These are phyloP conservation scores for Suhomyces canberraensis DNA, from an alignment of 805 yeast genomes.

Conservation along the genomic window DNA sequence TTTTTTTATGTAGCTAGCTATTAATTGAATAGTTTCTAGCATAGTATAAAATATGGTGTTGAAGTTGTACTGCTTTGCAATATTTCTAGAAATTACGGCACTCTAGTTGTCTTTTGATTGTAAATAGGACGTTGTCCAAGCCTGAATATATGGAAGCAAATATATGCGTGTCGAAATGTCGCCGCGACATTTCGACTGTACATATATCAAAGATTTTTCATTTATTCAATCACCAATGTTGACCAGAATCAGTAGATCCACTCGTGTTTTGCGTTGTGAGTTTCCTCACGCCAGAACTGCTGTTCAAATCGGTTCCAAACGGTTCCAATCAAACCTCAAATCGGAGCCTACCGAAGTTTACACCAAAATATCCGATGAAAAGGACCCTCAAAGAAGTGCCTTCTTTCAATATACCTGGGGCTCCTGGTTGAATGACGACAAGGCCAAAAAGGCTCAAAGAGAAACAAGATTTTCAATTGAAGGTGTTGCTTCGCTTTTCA, in stretches of 20 bases:
- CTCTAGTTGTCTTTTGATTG: too few species aligned
- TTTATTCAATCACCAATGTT: conserved; percentile 3
- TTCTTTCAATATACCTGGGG: conserved; percentile 95
- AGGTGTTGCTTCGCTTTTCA: conserved; percentile 61
- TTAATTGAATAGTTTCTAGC: too few species aligned
- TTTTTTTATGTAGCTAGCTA: too few species aligned
- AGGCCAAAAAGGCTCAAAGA: conserved; percentile 68
- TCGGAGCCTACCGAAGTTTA: conserved; percentile 35
- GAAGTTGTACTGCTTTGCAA: too few species aligned
- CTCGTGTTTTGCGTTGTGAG: neutral
- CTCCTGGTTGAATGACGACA: conserved; percentile 84
- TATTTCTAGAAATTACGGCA: too few species aligned
- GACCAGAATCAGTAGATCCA: conserved; percentile 7
- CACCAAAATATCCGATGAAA: conserved; percentile 57
- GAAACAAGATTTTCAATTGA: conserved; percentile 77
- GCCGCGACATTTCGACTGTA: too few species aligned
- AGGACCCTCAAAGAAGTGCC: conserved; percentile 63
- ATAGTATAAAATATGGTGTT: too few species aligned
- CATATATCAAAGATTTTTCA: neutral
- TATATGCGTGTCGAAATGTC: too few species aligned
- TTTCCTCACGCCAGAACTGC: neutral
- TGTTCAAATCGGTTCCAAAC: neutral
- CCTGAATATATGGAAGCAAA: too few species aligned
- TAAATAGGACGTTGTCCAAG: too few species aligned
- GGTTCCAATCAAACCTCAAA: conserved; percentile 2